phyloP scores from a whole-genome alignment of 768 basidiomycete species.

The Mycena rebaudengoi region DNA sequence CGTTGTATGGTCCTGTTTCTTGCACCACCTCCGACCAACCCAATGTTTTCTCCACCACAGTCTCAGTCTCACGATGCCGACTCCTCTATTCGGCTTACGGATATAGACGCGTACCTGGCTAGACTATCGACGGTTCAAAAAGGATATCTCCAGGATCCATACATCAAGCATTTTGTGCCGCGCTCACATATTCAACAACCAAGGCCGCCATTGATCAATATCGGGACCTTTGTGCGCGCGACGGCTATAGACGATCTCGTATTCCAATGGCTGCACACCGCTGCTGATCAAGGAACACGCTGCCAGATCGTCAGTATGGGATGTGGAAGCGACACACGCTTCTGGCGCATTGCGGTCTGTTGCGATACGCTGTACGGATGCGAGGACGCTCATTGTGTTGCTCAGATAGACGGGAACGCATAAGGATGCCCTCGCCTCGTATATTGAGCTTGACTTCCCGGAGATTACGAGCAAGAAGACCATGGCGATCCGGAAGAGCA shows the following conservation, averaged over 20 bases:
- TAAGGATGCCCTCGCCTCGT: conserved; percentile 59
- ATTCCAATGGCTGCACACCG: conserved; percentile 64
- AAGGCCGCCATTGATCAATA: conserved; percentile 91
- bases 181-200: conserved; percentile 67
- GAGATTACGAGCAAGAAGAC: conserved; percentile 87
- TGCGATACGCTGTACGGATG: not conserved
- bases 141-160: conserved; percentile 84
- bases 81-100: conserved; percentile 76
- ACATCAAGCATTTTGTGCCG: conserved; percentile 70
- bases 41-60: not conserved
- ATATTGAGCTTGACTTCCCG: conserved; percentile 92
- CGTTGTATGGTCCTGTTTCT: too few species aligned
- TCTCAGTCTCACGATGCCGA: conserved; percentile 53
- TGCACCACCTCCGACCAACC: too few species aligned
- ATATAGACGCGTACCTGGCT: conserved; percentile 85
- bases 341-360: conserved; percentile 90
- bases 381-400: conserved; percentile 9
- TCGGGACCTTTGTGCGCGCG: conserved; percentile 91
- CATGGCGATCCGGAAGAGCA: conserved; percentile 78
- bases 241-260: conserved; percentile 83
- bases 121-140: conserved; percentile 85
- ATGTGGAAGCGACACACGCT: conserved; percentile 94
- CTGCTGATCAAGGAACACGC: conserved; percentile 48
- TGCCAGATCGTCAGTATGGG: conserved; percentile 95
- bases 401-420: conserved; percentile 64